These are phyloP conservation scores for Golubevia sp. DNA, from an alignment of 1,284 basidiomycete species.

Conservation along the genomic window DNA sequence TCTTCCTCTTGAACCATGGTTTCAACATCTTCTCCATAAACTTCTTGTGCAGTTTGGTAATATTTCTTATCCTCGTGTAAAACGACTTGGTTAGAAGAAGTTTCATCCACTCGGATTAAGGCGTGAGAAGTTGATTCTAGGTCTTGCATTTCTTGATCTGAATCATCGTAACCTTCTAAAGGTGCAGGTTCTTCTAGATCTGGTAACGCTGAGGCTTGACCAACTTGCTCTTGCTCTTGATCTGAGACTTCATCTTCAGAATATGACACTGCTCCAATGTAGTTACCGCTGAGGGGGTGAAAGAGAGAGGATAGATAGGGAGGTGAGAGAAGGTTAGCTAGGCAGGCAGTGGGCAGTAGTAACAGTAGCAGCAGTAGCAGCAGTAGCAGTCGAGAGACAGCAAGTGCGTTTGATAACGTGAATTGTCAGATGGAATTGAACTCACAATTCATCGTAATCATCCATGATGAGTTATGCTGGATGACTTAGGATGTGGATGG, in stretches of 20 bases:
- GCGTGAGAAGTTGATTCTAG: conserved; percentile 15
- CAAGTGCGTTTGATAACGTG: no score
- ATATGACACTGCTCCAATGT: conserved; percentile 58
- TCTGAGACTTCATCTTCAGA: conserved; percentile 35
- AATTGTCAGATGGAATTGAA: not conserved
- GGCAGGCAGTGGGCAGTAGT: not conserved
- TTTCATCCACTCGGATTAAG: conserved; percentile 52
- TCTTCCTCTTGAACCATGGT: conserved; percentile 61
- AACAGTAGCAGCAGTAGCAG: not conserved
- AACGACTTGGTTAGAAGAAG: conserved; percentile 46
- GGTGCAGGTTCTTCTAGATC: conserved; percentile 18
- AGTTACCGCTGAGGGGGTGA: conserved; percentile 38
- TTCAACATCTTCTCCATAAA: conserved; percentile 58
- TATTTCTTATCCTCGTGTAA: conserved; percentile 60
- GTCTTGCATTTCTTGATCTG: conserved; percentile 16
- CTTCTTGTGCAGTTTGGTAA: conserved; percentile 51
- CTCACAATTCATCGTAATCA: conserved; percentile 56
- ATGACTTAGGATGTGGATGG: not conserved
- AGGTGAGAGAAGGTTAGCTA: not conserved
- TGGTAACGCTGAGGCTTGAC: conserved; percentile 6
- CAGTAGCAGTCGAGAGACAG: no score
- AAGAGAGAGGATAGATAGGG: not conserved
- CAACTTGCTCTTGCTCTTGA: conserved; percentile 6
- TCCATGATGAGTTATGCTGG: conserved; percentile 23
- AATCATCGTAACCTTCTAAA: conserved; percentile 29